Evolutionary conservation across 257 asterid genomes (phyloP), one percentile per base, ranked within the genome.

Genomic region (Solanum bukasovii): DNA sequence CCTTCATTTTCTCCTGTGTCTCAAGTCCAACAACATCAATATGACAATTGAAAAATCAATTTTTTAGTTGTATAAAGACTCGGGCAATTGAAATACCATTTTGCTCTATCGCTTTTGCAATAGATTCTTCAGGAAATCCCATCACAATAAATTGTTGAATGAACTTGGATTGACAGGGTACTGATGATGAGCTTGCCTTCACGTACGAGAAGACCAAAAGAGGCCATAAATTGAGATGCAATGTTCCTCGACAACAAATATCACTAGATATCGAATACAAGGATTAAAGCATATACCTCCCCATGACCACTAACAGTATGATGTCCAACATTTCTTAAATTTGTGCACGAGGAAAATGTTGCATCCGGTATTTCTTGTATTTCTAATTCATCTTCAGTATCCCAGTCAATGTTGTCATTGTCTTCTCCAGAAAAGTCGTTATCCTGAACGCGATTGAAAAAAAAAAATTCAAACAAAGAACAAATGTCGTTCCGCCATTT

Each of bases 1-100:
- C 92, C 97, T 1, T 92, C 87, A 89, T 91, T 91, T 86, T 89
- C 92, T 89, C 94, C 98, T 96, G 95, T 86, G 88, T 13, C 46
- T 65, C 59, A 84, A 83, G n/a, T 40, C 21, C 29, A 79, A 14
- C 52, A 87, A 77, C 89, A 49, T 52, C 40, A 89, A 16, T 27
- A 87, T 13, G 63, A 85, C 35, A 56, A 23, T 83, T 52, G 52
- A 9, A 56, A 29, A 79, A 63, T 34, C 65, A 23, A 37, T 37
- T 5, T n/a, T 42, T 38, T 84, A 63, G 63, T 40, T 65, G 35
- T 74, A 56, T 14, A 84, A 81, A 35, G 59, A 67, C 81, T 9
- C 9, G 11, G 40, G 2, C 40, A 16, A 23, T 70, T 52, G 65
- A 87, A 83, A 61, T 91, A 91, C 92, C 93, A 86, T 68, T 90